phyloP scores from a whole-genome alignment of 192 early-diverging fungal species.

The Phlyctochytrium planicorne region DNA sequence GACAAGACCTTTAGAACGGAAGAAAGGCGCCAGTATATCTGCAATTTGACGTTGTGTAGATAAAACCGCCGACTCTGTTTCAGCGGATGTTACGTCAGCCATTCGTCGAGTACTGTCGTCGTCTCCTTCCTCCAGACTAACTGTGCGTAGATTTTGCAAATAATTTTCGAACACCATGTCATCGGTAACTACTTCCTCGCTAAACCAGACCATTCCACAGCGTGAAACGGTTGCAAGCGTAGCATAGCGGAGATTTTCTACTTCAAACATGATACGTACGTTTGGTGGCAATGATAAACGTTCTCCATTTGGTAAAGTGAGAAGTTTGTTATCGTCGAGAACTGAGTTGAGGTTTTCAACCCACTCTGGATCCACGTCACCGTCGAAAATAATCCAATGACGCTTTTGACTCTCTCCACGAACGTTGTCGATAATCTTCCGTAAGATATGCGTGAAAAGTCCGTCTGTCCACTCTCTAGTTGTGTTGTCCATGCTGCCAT shows the following conservation, averaged over 20 bases:
- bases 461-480: conserved; percentile 99
- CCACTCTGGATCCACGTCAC: conserved; percentile 99
- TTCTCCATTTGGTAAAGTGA: conserved; percentile 99
- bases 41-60: conserved; percentile 74
- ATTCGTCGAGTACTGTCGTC: conserved; percentile 42
- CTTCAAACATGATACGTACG: conserved; percentile 99
- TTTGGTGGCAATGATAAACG: conserved; percentile 91
- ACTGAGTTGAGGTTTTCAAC: conserved; percentile 98
- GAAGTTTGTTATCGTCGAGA: conserved; percentile 94
- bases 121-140: conserved; percentile 78
- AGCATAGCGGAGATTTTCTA: conserved; percentile 96
- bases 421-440: conserved; percentile 97
- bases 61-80: conserved; percentile 58
- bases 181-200: conserved; percentile 80
- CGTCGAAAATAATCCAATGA: conserved; percentile 99
- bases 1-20: conserved; percentile 76
- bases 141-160: conserved; percentile 69
- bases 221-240: conserved; percentile 97
- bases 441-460: conserved; percentile 93
- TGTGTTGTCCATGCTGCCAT: conserved; percentile 94
- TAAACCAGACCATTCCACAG: conserved; percentile 99
- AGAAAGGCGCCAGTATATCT: conserved; percentile 65
- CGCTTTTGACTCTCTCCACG: conserved; percentile 90
- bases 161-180: conserved; percentile 83
- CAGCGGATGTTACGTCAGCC: conserved; percentile 31